Conservation (phyloP, 306 rosid genomes). For the Arachis hypogaea region DNA sequence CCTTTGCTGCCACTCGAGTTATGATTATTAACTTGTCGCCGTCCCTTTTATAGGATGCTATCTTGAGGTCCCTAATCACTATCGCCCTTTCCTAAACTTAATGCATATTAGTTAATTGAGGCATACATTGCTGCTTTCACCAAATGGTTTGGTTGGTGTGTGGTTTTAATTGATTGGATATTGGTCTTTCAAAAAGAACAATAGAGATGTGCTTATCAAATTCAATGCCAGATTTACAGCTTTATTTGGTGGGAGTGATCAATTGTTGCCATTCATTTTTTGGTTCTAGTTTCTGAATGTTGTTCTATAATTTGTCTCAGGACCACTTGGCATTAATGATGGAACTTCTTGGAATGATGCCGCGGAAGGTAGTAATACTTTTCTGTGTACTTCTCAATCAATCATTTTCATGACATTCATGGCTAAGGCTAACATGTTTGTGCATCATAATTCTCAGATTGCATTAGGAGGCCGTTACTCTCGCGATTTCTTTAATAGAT, state of each 20-base stretch:
- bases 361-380: constrained; percentile 72
- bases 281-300: constrained; percentile 26
- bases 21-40: not conserved
- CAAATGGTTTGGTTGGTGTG: constrained; percentile 27
- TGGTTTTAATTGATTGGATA: constrained; percentile 1
- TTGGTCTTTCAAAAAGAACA: too few species aligned
- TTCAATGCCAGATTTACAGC: constrained; percentile 15
- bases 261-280: constrained; percentile 22
- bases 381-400: constrained; percentile 12
- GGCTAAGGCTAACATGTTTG: constrained; percentile 45
- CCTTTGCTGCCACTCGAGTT: not conserved
- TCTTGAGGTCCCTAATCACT: constrained; percentile 1
- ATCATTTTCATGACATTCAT: constrained; percentile 25
- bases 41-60: not conserved
- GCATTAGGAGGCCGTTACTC: constrained; percentile 96
- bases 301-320: constrained; percentile 45
- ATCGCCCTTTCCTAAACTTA: not conserved
- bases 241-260: constrained; percentile 21
- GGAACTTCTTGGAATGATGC: constrained; percentile 99
- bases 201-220: constrained; percentile 18
- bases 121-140: constrained; percentile 10
- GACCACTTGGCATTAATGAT: constrained; percentile 98
- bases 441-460: constrained; percentile 59
- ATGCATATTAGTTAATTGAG: constrained; percentile 9
- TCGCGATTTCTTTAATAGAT: constrained; percentile 88